Evolutionary conservation across 768 basidiomycete species (phyloP).

Genomic region (Lactarius hengduanensis): DNA sequence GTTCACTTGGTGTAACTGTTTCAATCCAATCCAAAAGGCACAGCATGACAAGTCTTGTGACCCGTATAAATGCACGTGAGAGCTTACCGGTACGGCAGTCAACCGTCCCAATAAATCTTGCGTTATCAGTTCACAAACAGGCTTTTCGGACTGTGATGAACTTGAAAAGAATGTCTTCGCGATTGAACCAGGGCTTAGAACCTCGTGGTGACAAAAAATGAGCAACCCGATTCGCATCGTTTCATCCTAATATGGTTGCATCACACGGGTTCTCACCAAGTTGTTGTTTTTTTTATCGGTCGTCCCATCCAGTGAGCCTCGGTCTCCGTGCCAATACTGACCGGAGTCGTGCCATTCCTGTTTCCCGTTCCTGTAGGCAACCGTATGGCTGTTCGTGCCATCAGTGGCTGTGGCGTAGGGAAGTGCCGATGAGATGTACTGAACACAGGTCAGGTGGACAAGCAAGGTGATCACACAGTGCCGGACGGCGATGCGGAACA

Average conservation of each 20-base stretch:
- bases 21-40: background rate
- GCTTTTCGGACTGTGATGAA: background rate
- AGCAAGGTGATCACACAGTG: background rate
- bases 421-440: background rate
- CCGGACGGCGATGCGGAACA: background rate
- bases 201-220: background rate
- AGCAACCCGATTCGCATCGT: background rate
- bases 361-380: background rate
- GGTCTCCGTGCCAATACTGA: background rate
- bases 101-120: background rate
- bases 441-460: conserved; percentile 18
- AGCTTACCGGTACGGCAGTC: background rate
- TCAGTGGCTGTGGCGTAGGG: background rate
- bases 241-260: background rate
- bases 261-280: background rate
- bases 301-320: background rate
- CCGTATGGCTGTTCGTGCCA: background rate
- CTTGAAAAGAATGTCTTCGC: background rate
- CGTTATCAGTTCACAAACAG: background rate
- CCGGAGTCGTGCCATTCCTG: background rate
- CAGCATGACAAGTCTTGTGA: background rate
- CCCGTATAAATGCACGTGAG: background rate
- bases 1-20: background rate
- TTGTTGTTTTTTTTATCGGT: background rate
- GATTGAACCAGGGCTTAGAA: background rate